These are phyloP conservation scores for Alternaria arbusti DNA, from an alignment of 2,329 filamentous ascomycete genomes.

Conservation along the genomic window DNA sequence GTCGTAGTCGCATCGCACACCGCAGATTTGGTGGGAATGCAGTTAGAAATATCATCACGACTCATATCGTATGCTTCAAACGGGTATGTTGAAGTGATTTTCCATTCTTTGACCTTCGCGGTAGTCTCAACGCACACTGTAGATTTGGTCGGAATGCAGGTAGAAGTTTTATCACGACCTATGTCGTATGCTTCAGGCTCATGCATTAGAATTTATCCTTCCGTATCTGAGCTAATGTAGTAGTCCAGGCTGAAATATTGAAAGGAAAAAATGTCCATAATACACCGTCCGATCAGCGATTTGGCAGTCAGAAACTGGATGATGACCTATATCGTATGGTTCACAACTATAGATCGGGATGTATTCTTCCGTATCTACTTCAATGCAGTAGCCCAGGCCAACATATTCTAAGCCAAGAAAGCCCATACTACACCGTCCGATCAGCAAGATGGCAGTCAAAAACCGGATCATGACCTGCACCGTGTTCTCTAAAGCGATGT, in stretches of 20 bases:
- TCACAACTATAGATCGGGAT: fast-evolving
- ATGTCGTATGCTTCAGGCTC: background rate
- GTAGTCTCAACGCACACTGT: background rate
- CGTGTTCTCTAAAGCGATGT: background rate
- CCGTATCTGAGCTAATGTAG: background rate
- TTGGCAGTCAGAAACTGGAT: background rate
- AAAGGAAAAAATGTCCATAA: background rate
- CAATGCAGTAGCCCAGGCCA: background rate
- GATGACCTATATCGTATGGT: background rate
- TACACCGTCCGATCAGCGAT: background rate
- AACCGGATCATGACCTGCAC: background rate
- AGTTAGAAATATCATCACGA: background rate
- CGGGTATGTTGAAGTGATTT: background rate
- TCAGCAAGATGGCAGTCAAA: background rate
- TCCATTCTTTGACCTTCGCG: background rate
- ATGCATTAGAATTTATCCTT: background rate
- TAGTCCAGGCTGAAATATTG: background rate
- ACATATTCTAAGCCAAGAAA: background rate
- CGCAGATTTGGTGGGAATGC: background rate
- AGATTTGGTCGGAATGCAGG: background rate
- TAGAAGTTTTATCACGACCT: background rate
- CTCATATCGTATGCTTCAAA: background rate
- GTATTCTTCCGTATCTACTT: background rate
- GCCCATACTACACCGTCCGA: background rate
- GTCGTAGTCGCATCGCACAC: background rate